Evolutionary conservation across 1,139 yeast species (phyloP), one percentile per base, ranked within the genome.

Genomic region (Magnusiomyces suaveolens): DNA sequence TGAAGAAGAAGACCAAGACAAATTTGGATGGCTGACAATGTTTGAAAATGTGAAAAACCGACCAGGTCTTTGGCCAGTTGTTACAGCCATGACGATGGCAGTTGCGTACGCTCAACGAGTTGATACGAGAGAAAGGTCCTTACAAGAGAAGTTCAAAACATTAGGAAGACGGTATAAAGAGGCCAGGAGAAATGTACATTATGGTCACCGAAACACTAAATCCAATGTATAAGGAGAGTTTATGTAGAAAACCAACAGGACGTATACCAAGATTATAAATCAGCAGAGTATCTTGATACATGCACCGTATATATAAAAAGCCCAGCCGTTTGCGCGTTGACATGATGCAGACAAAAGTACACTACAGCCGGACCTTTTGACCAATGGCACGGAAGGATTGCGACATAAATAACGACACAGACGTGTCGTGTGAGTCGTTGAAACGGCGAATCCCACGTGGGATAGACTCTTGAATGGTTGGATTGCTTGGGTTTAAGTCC

Each of bases 1-100:
- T 16, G 47, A 44, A 4, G 33, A 44, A 16, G 47, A 44, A 20
- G 26, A 24, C 18, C 47, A 44, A 23, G 53, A 53, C 46, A 53
- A 52, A 29, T 55, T 55, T 55, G 57, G 57, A 6, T 55, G 57
- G 57, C 54, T 55, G n/a, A 55, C 57, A 1, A n/a, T 55, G 48
- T 55, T 43, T 46, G 54, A 52, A 6, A 48, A 46, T 21, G 52
- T 53, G 6, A 50, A 50, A 25, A 26, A 33, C 21, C 54, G 52
- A 18, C 43, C 32, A 3, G 49, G 51, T 14, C 46, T 55, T 43
- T 55, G 57, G 57, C 48, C 49, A 10, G 43, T 55, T 14, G 55
- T 55, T 2, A 52, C 52, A 4, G 57, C 44, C 2, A 20, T 51
- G 10, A 55, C 57, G 14, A 43, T 55, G 36, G 57, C 57, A 12